Conservation (phyloP, 2,329 filamentous ascomycete species). For the Metarhizium robertsii region DNA sequence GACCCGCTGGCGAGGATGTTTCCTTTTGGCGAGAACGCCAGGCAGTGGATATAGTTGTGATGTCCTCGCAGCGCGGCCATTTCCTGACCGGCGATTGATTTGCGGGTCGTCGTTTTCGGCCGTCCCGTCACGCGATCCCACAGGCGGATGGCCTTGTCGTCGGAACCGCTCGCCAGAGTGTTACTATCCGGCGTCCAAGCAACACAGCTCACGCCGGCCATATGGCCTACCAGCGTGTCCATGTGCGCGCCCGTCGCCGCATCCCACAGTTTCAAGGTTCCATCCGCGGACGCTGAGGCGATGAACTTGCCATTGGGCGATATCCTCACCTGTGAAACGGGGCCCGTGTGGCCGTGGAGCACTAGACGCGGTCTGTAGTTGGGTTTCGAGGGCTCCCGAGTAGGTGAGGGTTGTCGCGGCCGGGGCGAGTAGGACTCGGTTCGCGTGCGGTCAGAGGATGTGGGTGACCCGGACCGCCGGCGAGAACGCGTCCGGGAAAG, state of each 20-base stretch:
- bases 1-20: conserved; percentile 94
- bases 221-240: conserved; percentile 85
- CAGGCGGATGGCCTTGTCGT: conserved; percentile 91
- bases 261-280: conserved; percentile 86
- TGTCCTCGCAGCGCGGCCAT: conserved; percentile 66
- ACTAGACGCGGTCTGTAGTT: conserved; percentile 63
- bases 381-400: conserved; percentile 44
- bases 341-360: conserved; percentile 67
- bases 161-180: conserved; percentile 80
- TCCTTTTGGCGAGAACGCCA: conserved; percentile 95
- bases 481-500: conserved; percentile 22
- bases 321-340: conserved; percentile 79
- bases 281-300: conserved; percentile 82
- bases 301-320: conserved; percentile 87
- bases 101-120: conserved; percentile 38
- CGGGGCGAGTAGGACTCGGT: conserved; percentile 8
- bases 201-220: conserved; percentile 84
- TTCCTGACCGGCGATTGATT: conserved; percentile 26
- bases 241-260: conserved; percentile 66
- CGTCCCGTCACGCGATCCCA: conserved; percentile 68
- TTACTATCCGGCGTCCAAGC: conserved; percentile 90
- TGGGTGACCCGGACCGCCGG: conserved; percentile 19
- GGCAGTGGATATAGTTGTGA: conserved; percentile 90
- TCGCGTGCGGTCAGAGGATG: conserved; percentile 21
- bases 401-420: conserved; percentile 22